A percentile compares a stretch with the other conserved stretches of the same genome.
These are phyloP conservation scores for Fusarium sp. DNA, from an alignment of 2,329 filamentous ascomycete genomes.

Conservation along the genomic window DNA sequence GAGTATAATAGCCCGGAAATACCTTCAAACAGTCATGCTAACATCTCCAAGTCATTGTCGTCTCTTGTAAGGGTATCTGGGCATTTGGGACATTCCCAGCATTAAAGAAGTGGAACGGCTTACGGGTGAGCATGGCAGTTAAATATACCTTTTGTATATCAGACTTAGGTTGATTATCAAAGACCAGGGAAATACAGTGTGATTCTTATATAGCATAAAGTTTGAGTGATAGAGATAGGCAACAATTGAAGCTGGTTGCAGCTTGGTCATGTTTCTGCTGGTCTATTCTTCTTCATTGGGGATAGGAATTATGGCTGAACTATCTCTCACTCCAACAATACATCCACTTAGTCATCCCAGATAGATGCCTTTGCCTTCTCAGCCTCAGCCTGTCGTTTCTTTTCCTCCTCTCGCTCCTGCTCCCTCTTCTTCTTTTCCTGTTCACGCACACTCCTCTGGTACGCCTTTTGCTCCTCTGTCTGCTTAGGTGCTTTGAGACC, in stretches of 20 bases:
- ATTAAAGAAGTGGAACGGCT: neutral
- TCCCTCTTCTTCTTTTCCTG: constrained; percentile 84
- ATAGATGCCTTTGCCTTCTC: constrained; percentile 85
- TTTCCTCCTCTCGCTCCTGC: constrained; percentile 75
- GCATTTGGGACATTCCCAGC: neutral
- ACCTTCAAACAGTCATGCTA: too few relatives aligned
- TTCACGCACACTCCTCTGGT: constrained; percentile 83
- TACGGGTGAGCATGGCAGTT: too few relatives aligned
- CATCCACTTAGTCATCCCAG: constrained; percentile 76
- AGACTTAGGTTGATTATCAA: neutral
- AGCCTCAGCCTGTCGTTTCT: constrained; percentile 69
- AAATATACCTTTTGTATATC: neutral
- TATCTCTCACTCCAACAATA: neutral
- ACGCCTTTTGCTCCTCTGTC: constrained; percentile 90
- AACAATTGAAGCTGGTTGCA: neutral
- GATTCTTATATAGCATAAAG: too few relatives aligned
- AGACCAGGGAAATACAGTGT: neutral
- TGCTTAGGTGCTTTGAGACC: constrained; percentile 83
- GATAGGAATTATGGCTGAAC: neutral
- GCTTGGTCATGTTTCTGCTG: neutral
- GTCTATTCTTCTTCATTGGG: neutral
- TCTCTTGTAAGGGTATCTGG: neutral
- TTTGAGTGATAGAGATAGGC: neutral
- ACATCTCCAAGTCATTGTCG: neutral
- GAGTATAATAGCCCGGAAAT: neutral